phyloP scores from a whole-genome alignment of 108 stramenopile genomes.

The Aurantiochytrium sp. region DNA sequence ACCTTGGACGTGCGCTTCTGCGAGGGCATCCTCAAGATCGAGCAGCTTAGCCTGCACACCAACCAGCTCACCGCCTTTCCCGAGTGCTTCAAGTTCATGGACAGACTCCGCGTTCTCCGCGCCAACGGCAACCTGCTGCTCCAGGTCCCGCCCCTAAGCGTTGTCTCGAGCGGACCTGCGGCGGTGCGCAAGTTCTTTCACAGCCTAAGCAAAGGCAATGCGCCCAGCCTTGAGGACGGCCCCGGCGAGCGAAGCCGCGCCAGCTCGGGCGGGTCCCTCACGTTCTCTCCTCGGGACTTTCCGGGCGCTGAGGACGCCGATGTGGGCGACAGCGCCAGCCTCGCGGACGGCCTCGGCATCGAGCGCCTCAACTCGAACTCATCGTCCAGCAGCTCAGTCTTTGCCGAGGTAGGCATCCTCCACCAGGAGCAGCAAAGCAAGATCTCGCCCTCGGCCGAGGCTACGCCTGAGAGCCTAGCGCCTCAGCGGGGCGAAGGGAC shows the following conservation, averaged over 20 bases:
- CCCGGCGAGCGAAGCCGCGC: not conserved
- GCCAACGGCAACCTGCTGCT: constrained; percentile 3
- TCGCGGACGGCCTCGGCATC: not conserved
- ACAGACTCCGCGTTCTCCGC: not conserved
- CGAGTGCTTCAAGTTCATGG: constrained; percentile 13
- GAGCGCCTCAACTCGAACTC: no score
- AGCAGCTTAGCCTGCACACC: constrained; percentile 11
- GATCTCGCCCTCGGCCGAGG: no score
- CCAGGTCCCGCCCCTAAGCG: not conserved
- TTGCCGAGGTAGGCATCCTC: no score
- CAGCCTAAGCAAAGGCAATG: constrained; percentile 6
- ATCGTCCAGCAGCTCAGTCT: no score
- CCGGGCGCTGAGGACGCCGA: not conserved
- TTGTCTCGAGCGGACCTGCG: not conserved
- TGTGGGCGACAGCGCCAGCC: not conserved
- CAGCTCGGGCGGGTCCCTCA: not conserved
- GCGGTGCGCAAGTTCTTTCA: not conserved
- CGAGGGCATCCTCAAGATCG: constrained; percentile 4
- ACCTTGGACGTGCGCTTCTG: not conserved
- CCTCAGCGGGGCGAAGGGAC: no score
- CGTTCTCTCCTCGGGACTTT: not conserved
- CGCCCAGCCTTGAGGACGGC: not conserved
- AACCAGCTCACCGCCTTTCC: not conserved
- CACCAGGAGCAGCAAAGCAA: no score
- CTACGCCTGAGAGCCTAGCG: no score